These are phyloP conservation scores for Penicillium lividum DNA, from an alignment of 495 filamentous ascomycete genomes.

Conservation along the genomic window DNA sequence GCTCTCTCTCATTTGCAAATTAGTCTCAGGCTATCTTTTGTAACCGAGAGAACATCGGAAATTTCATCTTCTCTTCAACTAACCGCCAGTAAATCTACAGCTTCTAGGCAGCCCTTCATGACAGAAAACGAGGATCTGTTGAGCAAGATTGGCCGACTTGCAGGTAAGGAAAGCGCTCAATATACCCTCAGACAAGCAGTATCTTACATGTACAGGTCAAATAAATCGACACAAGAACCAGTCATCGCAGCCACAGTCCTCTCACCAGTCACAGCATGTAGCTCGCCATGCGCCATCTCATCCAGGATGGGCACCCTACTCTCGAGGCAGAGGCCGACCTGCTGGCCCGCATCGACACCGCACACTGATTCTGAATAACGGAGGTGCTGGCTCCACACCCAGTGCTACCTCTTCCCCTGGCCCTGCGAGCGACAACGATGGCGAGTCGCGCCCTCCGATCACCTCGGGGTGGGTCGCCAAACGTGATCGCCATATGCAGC, in stretches of 20 bases:
- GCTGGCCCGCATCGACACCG: conserved; percentile 62
- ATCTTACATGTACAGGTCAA: conserved; percentile 57
- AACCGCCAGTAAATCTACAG: conserved; percentile 8
- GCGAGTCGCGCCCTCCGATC: conserved; percentile 26
- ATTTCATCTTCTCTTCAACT: not conserved
- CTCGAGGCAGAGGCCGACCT: conserved; percentile 45
- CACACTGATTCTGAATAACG: conserved; percentile 71
- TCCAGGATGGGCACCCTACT: conserved; percentile 51
- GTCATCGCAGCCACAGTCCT: conserved; percentile 34
- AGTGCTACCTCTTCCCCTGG: conserved; percentile 35
- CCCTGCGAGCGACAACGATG: conserved; percentile 38
- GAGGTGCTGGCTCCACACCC: conserved; percentile 25
- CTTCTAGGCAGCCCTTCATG: conserved; percentile 45
- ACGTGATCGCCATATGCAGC: conserved; percentile 80
- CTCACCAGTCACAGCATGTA: conserved; percentile 30
- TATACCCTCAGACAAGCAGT: conserved; percentile 16
- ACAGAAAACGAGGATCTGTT: conserved; percentile 74
- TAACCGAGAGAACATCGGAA: not conserved
- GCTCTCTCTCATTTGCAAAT: conserved; percentile 5
- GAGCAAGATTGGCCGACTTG: conserved; percentile 72
- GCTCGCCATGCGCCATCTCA: conserved; percentile 46
- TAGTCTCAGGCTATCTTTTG: not conserved
- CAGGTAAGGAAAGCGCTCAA: conserved; percentile 51
- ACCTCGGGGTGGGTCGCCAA: conserved; percentile 72
- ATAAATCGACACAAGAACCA: conserved; percentile 84